These are phyloP conservation scores for Penicillium verhagenii DNA, from an alignment of 495 filamentous ascomycete genomes.

Conservation along the genomic window DNA sequence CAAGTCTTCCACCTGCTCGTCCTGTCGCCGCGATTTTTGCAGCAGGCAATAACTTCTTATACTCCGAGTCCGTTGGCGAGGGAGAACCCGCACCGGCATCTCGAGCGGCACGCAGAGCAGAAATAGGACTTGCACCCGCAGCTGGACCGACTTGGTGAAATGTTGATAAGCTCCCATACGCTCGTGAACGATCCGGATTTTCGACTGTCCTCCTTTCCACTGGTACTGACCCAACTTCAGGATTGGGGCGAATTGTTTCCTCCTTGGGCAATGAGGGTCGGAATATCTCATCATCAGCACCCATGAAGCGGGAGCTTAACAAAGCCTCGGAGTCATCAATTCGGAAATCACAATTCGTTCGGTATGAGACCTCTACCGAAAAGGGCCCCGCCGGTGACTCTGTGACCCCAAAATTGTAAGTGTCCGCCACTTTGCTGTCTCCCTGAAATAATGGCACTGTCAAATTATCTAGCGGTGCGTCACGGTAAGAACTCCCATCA, in stretches of 20 bases:
- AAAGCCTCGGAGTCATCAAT: constrained; percentile 89
- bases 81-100: constrained; percentile 49
- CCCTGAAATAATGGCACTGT: constrained; percentile 70
- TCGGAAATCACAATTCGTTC: constrained; percentile 84
- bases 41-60: constrained; percentile 58
- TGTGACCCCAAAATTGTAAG: constrained; percentile 73
- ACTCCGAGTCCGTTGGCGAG: constrained; percentile 56
- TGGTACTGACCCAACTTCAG: constrained; percentile 76
- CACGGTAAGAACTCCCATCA: constrained; percentile 49
- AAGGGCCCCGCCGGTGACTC: constrained; percentile 85
- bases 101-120: constrained; percentile 70
- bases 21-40: constrained; percentile 58
- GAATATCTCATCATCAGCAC: constrained; percentile 83
- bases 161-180: constrained; percentile 90
- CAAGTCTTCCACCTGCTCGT: constrained; percentile 55
- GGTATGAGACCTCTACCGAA: constrained; percentile 76
- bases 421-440: constrained; percentile 64
- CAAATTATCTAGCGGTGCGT: constrained; percentile 59
- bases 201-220: constrained; percentile 40
- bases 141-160: constrained; percentile 80
- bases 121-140: constrained; percentile 79
- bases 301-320: constrained; percentile 94
- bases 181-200: constrained; percentile 67
- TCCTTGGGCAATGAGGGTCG: constrained; percentile 63
- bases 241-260: constrained; percentile 33